These are phyloP conservation scores for Thymus quinquecostatus DNA, from an alignment of 257 asterid species.

Conservation along the genomic window DNA sequence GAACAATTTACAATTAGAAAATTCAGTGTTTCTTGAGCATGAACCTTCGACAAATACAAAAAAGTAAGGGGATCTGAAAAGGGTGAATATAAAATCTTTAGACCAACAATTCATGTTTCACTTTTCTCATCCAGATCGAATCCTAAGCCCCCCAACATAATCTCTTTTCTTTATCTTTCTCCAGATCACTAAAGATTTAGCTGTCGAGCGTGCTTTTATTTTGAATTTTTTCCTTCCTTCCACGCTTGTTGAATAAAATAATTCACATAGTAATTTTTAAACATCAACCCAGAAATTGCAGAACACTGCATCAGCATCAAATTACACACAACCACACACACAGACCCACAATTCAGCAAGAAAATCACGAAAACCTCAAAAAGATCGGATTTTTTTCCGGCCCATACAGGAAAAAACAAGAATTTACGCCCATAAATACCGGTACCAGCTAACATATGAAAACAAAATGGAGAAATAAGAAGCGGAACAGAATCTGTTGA, in stretches of 20 bases:
- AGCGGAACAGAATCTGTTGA: conserved; percentile 1
- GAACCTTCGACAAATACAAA: conserved; percentile 17
- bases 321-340: not conserved
- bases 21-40: not conserved
- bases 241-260: conserved; percentile 2
- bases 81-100: conserved; percentile 22
- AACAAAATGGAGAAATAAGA: conserved; percentile 8
- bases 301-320: not conserved
- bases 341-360: conserved; percentile 10
- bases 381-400: not conserved
- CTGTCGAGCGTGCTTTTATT: conserved; percentile 35
- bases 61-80: conserved; percentile 35
- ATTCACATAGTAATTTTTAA: not conserved
- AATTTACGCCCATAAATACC: not conserved
- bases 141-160: conserved; percentile 17
- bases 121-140: conserved; percentile 47
- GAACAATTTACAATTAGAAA: not conserved
- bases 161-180: conserved; percentile 29
- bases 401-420: not conserved
- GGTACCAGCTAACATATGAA: not conserved
- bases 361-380: conserved; percentile 13
- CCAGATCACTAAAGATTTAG: conserved; percentile 34
- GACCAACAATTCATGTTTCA: conserved; percentile 39
- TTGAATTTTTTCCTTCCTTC: not conserved
- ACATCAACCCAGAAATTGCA: conserved; percentile 1